Evolutionary conservation across 2,329 filamentous ascomycete genomes (phyloP), one percentile per base, ranked within the genome.

Genomic region (Drechslera avenae): DNA sequence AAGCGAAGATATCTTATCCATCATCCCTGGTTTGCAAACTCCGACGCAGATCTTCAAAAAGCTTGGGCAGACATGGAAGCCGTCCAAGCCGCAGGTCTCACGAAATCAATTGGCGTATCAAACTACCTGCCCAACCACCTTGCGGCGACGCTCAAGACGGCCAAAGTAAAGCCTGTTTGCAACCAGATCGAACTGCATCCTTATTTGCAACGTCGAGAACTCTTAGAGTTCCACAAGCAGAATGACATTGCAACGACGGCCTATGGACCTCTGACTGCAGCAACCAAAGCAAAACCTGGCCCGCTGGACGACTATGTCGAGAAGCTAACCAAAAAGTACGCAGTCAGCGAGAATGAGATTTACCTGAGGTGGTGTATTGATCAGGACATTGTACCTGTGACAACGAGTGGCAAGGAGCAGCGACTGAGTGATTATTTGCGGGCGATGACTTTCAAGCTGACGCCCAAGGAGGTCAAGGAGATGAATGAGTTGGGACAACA

Each of bases 151-250:
- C 72, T 83, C 44, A 78, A 79, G 46, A 77, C 75, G 0, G 80
- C 81, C n/a, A 79, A 74, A 32, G 76, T 85, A 9, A 73, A 77
- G 1, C 86, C 86, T 1, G 83, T 83, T 2, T 81, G 82, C 60
- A 88, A 89, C 73, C 86, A 89, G 73, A 84, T 89, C 56, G 86
- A 89, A 68, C 84, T 84, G 43, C 85, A 89, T 68, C 85, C 86
- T 2, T 87, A 86, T 62, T 77, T 89, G 9, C 86, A 87, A 67
- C 86, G 84, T 66, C 74, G 75, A 2, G 76, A 81, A 14, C 73
- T 89, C 21, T 70, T 86, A 6, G 74, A 79, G 12, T 85, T 81
- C 71, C 75, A 79, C 69, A 78, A 76, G 63, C 60, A 75, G 50
- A 68, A 79, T 62, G 73, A 73, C 34, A 80, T 81, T 46, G 76